phyloP scores from a whole-genome alignment of 805 yeast genomes.

The Zygosaccharomyces lentus region DNA sequence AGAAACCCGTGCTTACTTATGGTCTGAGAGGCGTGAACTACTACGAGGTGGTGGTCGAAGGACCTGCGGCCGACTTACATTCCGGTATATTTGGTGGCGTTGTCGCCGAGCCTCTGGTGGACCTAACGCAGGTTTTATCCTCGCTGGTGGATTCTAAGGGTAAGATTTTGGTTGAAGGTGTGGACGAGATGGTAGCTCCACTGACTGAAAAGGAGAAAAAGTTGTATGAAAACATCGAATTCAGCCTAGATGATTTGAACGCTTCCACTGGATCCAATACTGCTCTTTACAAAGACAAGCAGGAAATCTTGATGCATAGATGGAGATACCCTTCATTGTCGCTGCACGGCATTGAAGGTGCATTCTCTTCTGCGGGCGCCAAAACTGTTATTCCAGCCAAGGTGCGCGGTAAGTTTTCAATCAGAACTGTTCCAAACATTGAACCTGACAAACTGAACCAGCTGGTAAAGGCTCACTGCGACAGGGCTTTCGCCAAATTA shows the following conservation, averaged over 20 bases:
- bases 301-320: slow-evolving; percentile 91
- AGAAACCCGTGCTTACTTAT: slow-evolving; percentile 93
- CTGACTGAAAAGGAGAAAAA: slow-evolving; percentile 73
- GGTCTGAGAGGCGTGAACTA: slow-evolving; percentile 97
- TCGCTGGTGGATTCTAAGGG: slow-evolving; percentile 79
- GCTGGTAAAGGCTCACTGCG: slow-evolving; percentile 66
- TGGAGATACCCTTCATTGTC: slow-evolving; percentile 98
- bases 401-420: slow-evolving; percentile 91
- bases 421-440: slow-evolving; percentile 95
- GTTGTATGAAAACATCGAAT: slow-evolving; percentile 82
- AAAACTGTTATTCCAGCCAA: slow-evolving; percentile 97
- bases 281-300: slow-evolving; percentile 68
- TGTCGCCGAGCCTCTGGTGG: slow-evolving; percentile 96
- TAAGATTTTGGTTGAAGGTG: slow-evolving; percentile 80
- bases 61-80: slow-evolving; percentile 97
- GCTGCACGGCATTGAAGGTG: slow-evolving; percentile 96
- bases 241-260: slow-evolving; percentile 76
- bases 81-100: slow-evolving; percentile 97
- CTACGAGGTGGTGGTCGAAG: slow-evolving; percentile 74
- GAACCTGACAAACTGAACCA: slow-evolving; percentile 73
- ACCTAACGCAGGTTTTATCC: slow-evolving; percentile 72
- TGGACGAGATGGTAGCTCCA: slow-evolving; percentile 92
- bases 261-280: slow-evolving; percentile 87
- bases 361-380: slow-evolving; percentile 91
- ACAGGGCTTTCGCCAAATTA: slow-evolving; percentile 59